Conservation (phyloP, 2,329 filamentous ascomycete species). For the Aspergillus proliferans region DNA sequence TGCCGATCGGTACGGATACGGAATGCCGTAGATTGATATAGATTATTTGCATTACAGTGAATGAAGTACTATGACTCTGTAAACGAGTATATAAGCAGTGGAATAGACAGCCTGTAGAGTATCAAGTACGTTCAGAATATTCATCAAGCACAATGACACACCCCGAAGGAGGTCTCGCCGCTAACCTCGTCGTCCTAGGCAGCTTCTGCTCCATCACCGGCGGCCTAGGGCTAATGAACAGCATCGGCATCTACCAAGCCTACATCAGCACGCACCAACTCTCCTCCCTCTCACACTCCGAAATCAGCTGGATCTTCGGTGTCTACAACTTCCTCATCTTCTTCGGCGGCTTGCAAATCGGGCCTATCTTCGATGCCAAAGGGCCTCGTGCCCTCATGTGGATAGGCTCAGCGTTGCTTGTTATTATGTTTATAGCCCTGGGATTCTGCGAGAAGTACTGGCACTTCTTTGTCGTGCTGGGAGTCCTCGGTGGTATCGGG, state of each 20-base stretch:
- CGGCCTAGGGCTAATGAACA: conserved; percentile 36
- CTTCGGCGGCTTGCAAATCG: conserved; percentile 22
- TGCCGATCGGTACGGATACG: neutral
- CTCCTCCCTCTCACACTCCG: conserved; percentile 2
- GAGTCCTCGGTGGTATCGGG: conserved; percentile 34
- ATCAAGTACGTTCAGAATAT: neutral
- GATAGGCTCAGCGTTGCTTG: conserved; percentile 12
- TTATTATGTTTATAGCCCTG: conserved; percentile 6
- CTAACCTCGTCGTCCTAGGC: conserved; percentile 37
- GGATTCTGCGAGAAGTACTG: conserved; percentile 28
- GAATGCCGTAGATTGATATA: no score
- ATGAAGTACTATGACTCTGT: no score
- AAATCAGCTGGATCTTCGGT: conserved; percentile 25
- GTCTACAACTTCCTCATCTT: conserved; percentile 23
- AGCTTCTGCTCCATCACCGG: conserved; percentile 27
- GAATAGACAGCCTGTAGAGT: no score
- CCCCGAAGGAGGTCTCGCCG: conserved; percentile 21
- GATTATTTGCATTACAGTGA: no score
- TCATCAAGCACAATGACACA: conserved; percentile 1
- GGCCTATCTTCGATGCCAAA: conserved; percentile 25
- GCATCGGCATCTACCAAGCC: conserved; percentile 19
- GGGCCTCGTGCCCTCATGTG: conserved; percentile 19
- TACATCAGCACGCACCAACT: conserved; percentile 12
- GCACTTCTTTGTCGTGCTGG: conserved; percentile 38
- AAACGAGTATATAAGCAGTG: no score